Percentiles rank a stretch among this genome's conserved stretches.
Conservation (phyloP, 73 alveolate genomes). For the Paraurostyla sp. region DNA sequence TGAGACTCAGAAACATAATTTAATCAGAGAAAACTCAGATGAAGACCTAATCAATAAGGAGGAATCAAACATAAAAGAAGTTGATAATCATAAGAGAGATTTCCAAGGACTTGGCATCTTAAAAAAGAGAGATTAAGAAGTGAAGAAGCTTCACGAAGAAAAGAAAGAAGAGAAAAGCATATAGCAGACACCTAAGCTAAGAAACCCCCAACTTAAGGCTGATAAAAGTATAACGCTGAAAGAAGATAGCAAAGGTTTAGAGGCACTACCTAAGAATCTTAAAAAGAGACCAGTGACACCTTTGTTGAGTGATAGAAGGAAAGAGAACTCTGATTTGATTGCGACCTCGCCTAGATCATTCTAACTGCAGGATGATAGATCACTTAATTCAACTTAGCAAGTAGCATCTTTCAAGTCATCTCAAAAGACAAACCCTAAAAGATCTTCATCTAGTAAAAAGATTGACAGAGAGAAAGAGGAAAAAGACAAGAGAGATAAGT, state of each 20-base stretch:
- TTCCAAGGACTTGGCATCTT: slow-evolving; percentile 28
- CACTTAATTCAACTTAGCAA: neutral
- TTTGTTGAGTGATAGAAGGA: neutral
- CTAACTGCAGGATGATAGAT: neutral
- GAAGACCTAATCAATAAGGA: neutral
- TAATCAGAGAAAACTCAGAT: neutral
- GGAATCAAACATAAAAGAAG: neutral
- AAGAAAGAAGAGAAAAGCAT: neutral
- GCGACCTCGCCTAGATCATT: slow-evolving; percentile 6
- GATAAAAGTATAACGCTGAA: neutral
- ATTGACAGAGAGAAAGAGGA: slow-evolving; percentile 19
- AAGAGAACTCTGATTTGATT: neutral
- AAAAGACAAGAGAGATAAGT: slow-evolving; percentile 33
- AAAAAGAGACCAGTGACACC: slow-evolving; percentile 48
- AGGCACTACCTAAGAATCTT: neutral
- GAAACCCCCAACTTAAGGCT: neutral
- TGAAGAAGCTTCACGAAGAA: neutral
- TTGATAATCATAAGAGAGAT: slow-evolving; percentile 15
- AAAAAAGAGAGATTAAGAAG: neutral
- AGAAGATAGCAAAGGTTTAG: neutral
- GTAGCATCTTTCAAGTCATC: neutral
- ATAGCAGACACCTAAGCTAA: neutral
- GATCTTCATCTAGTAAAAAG: slow-evolving; percentile 30
- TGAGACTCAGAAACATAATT: neutral
- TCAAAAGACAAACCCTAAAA: neutral